Evolutionary conservation across 2,329 filamentous ascomycete genomes (phyloP), one percentile per base, ranked within the genome.

Genomic region (Mariannaea elegans): DNA sequence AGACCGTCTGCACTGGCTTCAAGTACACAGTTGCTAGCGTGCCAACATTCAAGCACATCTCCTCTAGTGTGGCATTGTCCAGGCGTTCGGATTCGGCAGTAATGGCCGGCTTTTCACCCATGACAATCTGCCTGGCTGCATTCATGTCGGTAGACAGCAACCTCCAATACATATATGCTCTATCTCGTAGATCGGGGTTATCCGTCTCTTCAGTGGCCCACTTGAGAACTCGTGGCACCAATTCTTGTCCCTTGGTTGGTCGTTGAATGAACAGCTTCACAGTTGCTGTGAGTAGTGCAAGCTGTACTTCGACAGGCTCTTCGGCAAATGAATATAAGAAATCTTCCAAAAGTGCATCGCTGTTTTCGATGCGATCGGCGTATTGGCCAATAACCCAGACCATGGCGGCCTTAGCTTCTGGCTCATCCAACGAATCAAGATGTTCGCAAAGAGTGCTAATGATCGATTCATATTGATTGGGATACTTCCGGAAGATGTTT

Each of bases 121-220:
- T 98, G 66, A 99, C 94, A 50, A 99, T 87, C 63, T 88, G 82
- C 73, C 91, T 95, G 2, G 95, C 95, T 0, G 90, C 87, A 48
- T 90, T 88, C 68, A 97, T 94, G 74, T 97, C 94, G 0, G 93
- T 96, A 2, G 93, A 97, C 2, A 99, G 84, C 13, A 99, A 84
- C 4, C 95, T 92, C 95, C 95, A 99, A 82, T 99, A 99, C 94
- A 99, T 98, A 81, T 97, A 99, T 0, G 95, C 95, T 70, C 95
- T 85, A 75, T 99, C 95, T 64, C 95, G 89, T 24, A 99, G 86
- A 77, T 99, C 95, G 0, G 95, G 95, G 76, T 99, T 97, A 73
- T 99, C 95, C n/a, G 94, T 98, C 76, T 98, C 95, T 76, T 98
- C 95, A 0, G 95, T 99, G 4, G 95, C 96, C 94, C 95, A 98